Base-by-base conservation (phyloP, 208 protist species). In the Crithidia fasciculata region DNA sequence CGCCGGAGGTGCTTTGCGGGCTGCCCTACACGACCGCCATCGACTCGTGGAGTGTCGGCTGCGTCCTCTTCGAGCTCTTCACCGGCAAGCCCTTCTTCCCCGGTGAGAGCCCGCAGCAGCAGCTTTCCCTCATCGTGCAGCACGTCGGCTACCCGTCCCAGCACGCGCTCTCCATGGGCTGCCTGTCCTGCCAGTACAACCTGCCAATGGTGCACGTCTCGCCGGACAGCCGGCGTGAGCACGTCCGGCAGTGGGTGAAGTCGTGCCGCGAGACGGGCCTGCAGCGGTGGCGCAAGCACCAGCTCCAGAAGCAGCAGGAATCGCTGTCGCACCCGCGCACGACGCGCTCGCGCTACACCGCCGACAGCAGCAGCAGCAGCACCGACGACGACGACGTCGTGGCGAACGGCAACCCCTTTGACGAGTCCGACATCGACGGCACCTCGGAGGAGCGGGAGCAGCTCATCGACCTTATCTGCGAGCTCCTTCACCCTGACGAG, bases 31-130 rank as follows among this genome's bases (percentile, higher is more conserved):
- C 96, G 41, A 80, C 80, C n/a, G 90, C 87, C 47, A 95, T 93
- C 71, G 97, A 98, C 75, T 83, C 95, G n/a, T 98, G 94, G 93
- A 89, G 87, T 68, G 72, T 98, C 15, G 97, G 96, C 47, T 98
- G 96, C 69, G 68, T 98, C 54, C 84, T 97, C 13, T 96, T 92
- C 76, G 95, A 98, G 78, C 66, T 98, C 16, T 91, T 94, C 81
- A 94, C 92, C 45, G 93, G 94, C 28, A 88, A 90, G 53, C 97
- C 98, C 12, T 80, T 99, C 66, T 99, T 99, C 81, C 88, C 95
- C 8, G 95, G 96, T 16, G 83, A 95, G 45, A 91, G 85, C 53
- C 86, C 89, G 76, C 67, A 91, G 53, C 91, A 98, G 36, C 95
- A 98, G 80, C 72, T 99, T 6, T 81, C 77, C 15, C 86, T 76